Evolutionary conservation across 2,329 filamentous ascomycete species (phyloP), one percentile per base, ranked within the genome.

Genomic region (Penicillium sp.): DNA sequence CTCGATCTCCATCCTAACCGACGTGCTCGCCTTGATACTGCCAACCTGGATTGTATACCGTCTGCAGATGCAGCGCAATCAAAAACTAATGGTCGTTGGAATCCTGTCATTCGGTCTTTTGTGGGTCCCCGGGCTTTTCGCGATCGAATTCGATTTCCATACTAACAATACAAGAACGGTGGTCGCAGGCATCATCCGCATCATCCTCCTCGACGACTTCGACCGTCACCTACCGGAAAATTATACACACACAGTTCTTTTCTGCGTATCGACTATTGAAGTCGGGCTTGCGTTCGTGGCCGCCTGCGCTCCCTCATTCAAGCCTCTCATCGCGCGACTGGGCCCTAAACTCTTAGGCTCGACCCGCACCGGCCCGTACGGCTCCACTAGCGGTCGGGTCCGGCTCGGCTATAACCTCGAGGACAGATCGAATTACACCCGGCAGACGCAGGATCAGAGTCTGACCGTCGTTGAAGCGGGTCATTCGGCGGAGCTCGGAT

Each of bases 41-140:
- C 53, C 53, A 5, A 51, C 53, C 1, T 55, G 48, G 53, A 55
- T 55, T 6, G 53, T 55, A 16, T 55, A 55, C 18, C 47, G 32
- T 8, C 48, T 55, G 3, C 47, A 55, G 16, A 51, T 55, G 53
- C 43, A 46, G 32, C 39, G 53, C 38, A 51, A 34, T 34, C 43
- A 55, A 10, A 55, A 55, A 14, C 18, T 51, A 10, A 55, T 55
- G 48, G 24, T 55, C 18, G 51, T 55, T 22, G 53, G 53, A 7
- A 55, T 55, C 34, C 6, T 55, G 7, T 55, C 53, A 2, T 55
- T 51, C n/a, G 53, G 53, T 32, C 53, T 51, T 36, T 32, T 55
- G 53, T 55, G 31, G 45, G 51, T 50, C 10, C 4, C 14, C n/a
- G 9, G 3, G n/a, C 10, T 3, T 16, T 2, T 13, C 4, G 4